These are phyloP conservation scores for Isabelozyma pseudorhagii DNA, from an alignment of 805 yeast species.

Conservation along the genomic window DNA sequence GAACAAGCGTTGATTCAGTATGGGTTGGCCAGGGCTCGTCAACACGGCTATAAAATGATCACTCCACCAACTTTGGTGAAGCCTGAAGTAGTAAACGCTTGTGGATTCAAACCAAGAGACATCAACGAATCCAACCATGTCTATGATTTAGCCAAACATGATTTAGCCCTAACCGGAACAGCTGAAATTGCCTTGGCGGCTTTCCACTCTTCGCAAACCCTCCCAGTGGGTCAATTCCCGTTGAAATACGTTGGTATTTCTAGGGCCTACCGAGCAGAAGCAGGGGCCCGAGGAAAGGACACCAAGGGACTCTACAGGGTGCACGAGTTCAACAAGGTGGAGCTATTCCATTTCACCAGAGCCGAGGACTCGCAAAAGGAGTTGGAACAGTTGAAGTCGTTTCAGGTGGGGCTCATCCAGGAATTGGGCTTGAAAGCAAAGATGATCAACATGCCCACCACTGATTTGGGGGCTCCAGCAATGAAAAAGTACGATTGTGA, in stretches of 20 bases:
- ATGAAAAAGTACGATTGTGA: constrained; percentile 89
- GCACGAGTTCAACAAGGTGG: constrained; percentile 95
- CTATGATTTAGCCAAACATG: constrained; percentile 55
- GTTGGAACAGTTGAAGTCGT: constrained; percentile 55
- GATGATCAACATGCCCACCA: constrained; percentile 82
- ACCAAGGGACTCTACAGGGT: constrained; percentile 91
- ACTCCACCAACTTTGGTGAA: constrained; percentile 86
- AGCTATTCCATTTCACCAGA: constrained; percentile 72
- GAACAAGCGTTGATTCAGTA: constrained; percentile 89
- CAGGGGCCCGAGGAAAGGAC: constrained; percentile 93
- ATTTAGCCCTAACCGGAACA: constrained; percentile 80
- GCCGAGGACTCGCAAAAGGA: constrained; percentile 45
- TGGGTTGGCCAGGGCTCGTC: constrained; percentile 64
- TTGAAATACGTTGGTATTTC: constrained; percentile 72
- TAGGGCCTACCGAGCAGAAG: constrained; percentile 90
- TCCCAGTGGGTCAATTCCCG: constrained; percentile 45
- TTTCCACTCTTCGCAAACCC: constrained; percentile 51
- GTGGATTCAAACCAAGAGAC: constrained; percentile 95
- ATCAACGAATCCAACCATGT: constrained; percentile 83
- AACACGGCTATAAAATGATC: constrained; percentile 64
- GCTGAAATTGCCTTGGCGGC: constrained; percentile 96
- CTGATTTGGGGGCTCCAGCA: constrained; percentile 94
- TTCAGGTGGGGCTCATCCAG: constrained; percentile 63
- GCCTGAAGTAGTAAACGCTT: constrained; percentile 73
- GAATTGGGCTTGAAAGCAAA: constrained; percentile 78